Conservation (phyloP, 768 basidiomycete genomes). For the Calocybe gangraenosa region DNA sequence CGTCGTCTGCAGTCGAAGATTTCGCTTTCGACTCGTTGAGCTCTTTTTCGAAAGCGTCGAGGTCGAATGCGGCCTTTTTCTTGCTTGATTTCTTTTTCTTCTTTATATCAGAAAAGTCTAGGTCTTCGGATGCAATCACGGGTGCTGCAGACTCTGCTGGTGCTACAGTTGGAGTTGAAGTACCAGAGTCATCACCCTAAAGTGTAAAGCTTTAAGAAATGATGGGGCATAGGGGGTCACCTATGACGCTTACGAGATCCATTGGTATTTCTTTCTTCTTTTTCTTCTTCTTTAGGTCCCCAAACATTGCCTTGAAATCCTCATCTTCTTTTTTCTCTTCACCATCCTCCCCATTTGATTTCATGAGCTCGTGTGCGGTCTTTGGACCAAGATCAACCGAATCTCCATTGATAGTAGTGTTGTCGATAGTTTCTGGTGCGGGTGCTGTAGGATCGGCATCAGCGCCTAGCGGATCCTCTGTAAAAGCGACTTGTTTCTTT, state of each 20-base stretch:
- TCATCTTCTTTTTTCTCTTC: constrained; percentile 60
- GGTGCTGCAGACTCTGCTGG: constrained; percentile 38
- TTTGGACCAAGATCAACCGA: constrained; percentile 72
- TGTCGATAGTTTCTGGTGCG: constrained; percentile 69
- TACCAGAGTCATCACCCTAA: constrained; percentile 66
- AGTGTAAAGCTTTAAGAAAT: not conserved
- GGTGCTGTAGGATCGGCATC: constrained; percentile 82
- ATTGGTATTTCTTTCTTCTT: constrained; percentile 90
- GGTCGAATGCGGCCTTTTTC: constrained; percentile 86
- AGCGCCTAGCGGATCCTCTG: constrained; percentile 77
- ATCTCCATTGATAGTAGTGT: constrained; percentile 65
- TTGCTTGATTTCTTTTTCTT: constrained; percentile 89
- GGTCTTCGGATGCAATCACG: constrained; percentile 63
- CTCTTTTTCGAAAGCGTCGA: constrained; percentile 95
- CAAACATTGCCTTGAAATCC: constrained; percentile 81
- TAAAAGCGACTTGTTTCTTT: constrained; percentile 84
- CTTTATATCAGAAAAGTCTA: constrained; percentile 95
- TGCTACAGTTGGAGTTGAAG: constrained; percentile 52
- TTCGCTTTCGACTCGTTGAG: constrained; percentile 69
- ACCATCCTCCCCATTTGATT: constrained; percentile 36
- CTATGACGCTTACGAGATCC: constrained; percentile 58
- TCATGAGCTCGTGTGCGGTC: constrained; percentile 76
- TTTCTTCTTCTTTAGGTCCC: constrained; percentile 88
- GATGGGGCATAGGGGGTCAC: not conserved
- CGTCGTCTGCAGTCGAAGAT: constrained; percentile 45